Evolutionary conservation across 805 yeast species (phyloP).

Genomic region (Candida adriatica): DNA sequence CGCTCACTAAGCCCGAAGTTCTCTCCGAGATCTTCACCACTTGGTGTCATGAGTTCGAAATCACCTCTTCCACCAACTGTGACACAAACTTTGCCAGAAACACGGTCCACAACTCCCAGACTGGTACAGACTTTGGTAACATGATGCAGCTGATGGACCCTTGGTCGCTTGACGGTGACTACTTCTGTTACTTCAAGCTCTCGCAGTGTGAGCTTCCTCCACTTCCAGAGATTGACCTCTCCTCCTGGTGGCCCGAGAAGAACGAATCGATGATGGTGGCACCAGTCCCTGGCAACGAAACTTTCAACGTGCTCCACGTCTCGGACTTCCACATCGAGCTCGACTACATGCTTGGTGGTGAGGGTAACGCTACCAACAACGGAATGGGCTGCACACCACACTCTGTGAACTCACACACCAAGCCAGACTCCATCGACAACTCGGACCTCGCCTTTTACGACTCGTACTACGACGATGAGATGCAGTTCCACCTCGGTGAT

Average conservation of each 20-base stretch:
- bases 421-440: constrained; percentile 12
- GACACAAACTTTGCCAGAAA: constrained; percentile 28
- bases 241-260: constrained; percentile 38
- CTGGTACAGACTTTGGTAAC: constrained; percentile 44
- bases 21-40: constrained; percentile 32
- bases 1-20: constrained; percentile 33
- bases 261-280: constrained; percentile 33
- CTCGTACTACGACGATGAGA: constrained; percentile 25
- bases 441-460: constrained; percentile 24
- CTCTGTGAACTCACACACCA: constrained; percentile 9
- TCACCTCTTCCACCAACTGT: constrained; percentile 24
- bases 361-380: constrained; percentile 45
- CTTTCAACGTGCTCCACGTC: constrained; percentile 57
- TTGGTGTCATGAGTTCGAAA: constrained; percentile 36
- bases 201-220: constrained; percentile 47
- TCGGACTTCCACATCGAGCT: constrained; percentile 61
- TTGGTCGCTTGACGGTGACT: constrained; percentile 46
- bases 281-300: constrained; percentile 37
- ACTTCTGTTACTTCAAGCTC: constrained; percentile 50
- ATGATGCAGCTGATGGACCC: constrained; percentile 47
- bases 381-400: constrained; percentile 55
- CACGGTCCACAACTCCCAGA: constrained; percentile 29
- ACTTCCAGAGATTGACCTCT: constrained; percentile 41
- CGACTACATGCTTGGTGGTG: constrained; percentile 47
- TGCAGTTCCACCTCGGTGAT: constrained; percentile 28